Percentiles rank a stretch among this genome's conserved stretches.
phyloP scores from a whole-genome alignment of 352 stramenopile species.

The Plasmopara muralis region DNA sequence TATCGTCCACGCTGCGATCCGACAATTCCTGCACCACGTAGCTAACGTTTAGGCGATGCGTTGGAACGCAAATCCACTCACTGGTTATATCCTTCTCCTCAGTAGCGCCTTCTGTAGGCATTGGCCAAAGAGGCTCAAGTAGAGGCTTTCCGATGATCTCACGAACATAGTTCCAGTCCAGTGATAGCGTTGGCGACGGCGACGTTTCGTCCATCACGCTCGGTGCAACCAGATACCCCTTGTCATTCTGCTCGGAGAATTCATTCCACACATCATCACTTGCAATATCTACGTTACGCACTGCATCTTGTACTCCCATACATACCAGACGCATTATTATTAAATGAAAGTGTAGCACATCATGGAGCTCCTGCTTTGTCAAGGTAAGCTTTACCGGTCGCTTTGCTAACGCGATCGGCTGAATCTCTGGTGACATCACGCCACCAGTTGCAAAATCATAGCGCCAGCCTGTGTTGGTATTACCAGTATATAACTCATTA shows the following conservation, averaged over 20 bases:
- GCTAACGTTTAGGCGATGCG: slow-evolving; percentile 55
- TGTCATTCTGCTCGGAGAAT: slow-evolving; percentile 85
- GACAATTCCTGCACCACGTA: slow-evolving; percentile 53
- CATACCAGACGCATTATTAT: slow-evolving; percentile 73
- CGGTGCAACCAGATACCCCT: slow-evolving; percentile 78
- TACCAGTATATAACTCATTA: slow-evolving; percentile 73
- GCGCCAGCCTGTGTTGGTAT: slow-evolving; percentile 70
- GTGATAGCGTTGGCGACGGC: slow-evolving; percentile 15
- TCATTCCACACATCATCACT: slow-evolving; percentile 64
- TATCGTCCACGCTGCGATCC: slow-evolving; percentile 34
- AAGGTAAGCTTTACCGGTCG: slow-evolving; percentile 33
- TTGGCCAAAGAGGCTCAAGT: slow-evolving; percentile 61
- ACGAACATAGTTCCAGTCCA: slow-evolving; percentile 64
- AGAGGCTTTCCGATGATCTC: slow-evolving; percentile 60
- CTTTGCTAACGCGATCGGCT: slow-evolving; percentile 57
- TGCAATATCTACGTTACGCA: slow-evolving; percentile 59
- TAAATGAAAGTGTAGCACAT: slow-evolving; percentile 70
- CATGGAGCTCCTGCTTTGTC: slow-evolving; percentile 47
- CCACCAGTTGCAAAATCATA: slow-evolving; percentile 78
- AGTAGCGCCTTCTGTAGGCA: slow-evolving; percentile 20
- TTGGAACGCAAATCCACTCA: slow-evolving; percentile 76
- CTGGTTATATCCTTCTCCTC: slow-evolving; percentile 15
- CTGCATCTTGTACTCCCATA: slow-evolving; percentile 64
- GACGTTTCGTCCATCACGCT: slow-evolving; percentile 27
- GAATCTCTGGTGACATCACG: slow-evolving; percentile 59